Conservation (phyloP, 345 rosid species). For the Fremontodendron californicum region DNA sequence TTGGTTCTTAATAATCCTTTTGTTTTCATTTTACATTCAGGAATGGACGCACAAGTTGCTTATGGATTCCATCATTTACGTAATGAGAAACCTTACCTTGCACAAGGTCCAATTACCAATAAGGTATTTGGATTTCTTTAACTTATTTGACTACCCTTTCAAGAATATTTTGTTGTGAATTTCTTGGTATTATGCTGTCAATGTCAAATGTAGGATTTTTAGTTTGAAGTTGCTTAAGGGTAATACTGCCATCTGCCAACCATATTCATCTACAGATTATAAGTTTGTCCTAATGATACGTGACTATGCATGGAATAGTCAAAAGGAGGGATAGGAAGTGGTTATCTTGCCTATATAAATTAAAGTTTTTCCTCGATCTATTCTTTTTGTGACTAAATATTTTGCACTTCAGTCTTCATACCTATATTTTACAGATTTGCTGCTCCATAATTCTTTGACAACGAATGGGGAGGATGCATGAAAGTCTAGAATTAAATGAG, state of each 20-base stretch:
- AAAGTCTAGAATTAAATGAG: background rate
- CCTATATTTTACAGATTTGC: background rate
- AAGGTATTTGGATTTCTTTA: slow-evolving; percentile 45
- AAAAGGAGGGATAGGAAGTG: background rate
- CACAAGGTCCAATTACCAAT: slow-evolving; percentile 88
- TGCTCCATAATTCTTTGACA: background rate
- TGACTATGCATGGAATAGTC: background rate
- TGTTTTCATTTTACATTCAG: slow-evolving; percentile 29
- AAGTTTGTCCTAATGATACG: background rate
- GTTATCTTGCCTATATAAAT: background rate
- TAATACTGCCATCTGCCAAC: background rate
- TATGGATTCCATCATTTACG: slow-evolving; percentile 96
- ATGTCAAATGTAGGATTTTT: background rate
- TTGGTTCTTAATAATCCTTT: slow-evolving; percentile 9
- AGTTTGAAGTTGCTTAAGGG: background rate
- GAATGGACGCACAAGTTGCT: slow-evolving; percentile 99
- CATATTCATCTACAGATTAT: background rate
- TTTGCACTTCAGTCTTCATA: background rate
- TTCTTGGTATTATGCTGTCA: background rate
- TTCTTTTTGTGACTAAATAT: background rate
- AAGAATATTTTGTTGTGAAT: background rate
- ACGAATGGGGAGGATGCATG: background rate
- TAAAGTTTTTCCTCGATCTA: background rate
- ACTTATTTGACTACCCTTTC: background rate
- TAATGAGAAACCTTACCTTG: slow-evolving; percentile 89